These are phyloP conservation scores for Penicillium sp. DNA, from an alignment of 2,329 filamentous ascomycete species.

Conservation along the genomic window DNA sequence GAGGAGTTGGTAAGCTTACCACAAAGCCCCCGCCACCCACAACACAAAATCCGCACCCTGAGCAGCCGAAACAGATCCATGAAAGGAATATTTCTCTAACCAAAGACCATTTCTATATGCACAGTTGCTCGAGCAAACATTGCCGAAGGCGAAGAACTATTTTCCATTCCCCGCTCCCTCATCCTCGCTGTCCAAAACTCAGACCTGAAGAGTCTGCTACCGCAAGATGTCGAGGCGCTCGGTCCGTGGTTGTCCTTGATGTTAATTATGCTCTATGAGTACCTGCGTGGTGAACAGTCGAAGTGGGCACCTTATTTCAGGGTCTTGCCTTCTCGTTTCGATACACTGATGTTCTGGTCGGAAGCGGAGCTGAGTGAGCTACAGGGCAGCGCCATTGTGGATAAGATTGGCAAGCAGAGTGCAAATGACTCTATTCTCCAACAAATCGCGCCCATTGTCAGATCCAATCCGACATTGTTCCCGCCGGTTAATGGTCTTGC, in stretches of 20 bases:
- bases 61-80: conserved; percentile 9
- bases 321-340: conserved; percentile 69
- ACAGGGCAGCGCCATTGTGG: conserved; percentile 72
- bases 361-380: conserved; percentile 68
- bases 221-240: conserved; percentile 53
- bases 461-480: conserved; percentile 44
- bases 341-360: conserved; percentile 90
- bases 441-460: conserved; percentile 55
- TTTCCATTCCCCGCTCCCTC: conserved; percentile 71
- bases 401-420: conserved; percentile 72
- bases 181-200: conserved; percentile 76
- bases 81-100: conserved; percentile 22
- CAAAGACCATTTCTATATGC: conserved; percentile 1
- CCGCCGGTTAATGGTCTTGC: conserved; percentile 39
- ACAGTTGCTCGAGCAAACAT: conserved; percentile 72
- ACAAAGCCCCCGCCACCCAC: conserved; percentile 7
- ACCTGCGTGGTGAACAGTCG: conserved; percentile 59
- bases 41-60: conserved; percentile 21
- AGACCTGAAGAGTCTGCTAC: conserved; percentile 59
- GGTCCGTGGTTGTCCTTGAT: conserved; percentile 63
- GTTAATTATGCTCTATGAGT: conserved; percentile 78
- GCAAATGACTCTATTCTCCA: conserved; percentile 70
- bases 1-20: conserved; percentile 61
- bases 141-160: conserved; percentile 71
- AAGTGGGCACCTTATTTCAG: conserved; percentile 77